Conservation (phyloP, 1,284 basidiomycete genomes). For the Crepidotus sp. region DNA sequence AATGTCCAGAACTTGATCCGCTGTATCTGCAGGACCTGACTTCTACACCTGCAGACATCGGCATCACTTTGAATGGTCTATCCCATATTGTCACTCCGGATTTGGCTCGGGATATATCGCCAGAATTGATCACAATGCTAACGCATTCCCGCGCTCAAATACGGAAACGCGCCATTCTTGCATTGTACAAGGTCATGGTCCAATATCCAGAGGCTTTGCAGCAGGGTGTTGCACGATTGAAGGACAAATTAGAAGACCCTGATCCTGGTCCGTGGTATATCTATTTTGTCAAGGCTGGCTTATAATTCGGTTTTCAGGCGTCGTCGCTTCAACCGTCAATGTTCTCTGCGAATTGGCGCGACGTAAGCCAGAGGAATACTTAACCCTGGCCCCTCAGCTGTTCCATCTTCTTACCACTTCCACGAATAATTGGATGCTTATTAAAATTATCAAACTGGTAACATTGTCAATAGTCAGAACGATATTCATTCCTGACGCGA, state of each 20-base stretch:
- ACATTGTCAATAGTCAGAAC: slow-evolving; percentile 11
- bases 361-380: slow-evolving; percentile 68
- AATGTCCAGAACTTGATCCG: slow-evolving; percentile 15
- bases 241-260: slow-evolving; percentile 81
- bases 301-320: slow-evolving; percentile 42
- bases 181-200: slow-evolving; percentile 69
- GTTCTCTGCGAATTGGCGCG: slow-evolving; percentile 91
- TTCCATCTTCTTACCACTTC: slow-evolving; percentile 93
- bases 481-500: slow-evolving; percentile 1
- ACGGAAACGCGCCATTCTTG: slow-evolving; percentile 82
- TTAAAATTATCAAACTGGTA: slow-evolving; percentile 96
- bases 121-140: slow-evolving; percentile 82
- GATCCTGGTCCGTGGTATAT: slow-evolving; percentile 55
- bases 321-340: slow-evolving; percentile 88
- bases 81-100: slow-evolving; percentile 86
- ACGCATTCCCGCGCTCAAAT: slow-evolving; percentile 87
- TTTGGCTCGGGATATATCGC: slow-evolving; percentile 80
- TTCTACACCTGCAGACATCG: slow-evolving; percentile 68
- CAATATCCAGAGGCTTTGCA: slow-evolving; percentile 72
- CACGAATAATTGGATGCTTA: slow-evolving; percentile 99
- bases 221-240: slow-evolving; percentile 61
- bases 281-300: slow-evolving; percentile 1
- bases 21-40: slow-evolving; percentile 65
- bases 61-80: slow-evolving; percentile 79
- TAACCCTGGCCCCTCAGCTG: slow-evolving; percentile 83